Evolutionary conservation across 805 yeast species (phyloP).

Genomic region (Saccharomycopsis selenospora): DNA sequence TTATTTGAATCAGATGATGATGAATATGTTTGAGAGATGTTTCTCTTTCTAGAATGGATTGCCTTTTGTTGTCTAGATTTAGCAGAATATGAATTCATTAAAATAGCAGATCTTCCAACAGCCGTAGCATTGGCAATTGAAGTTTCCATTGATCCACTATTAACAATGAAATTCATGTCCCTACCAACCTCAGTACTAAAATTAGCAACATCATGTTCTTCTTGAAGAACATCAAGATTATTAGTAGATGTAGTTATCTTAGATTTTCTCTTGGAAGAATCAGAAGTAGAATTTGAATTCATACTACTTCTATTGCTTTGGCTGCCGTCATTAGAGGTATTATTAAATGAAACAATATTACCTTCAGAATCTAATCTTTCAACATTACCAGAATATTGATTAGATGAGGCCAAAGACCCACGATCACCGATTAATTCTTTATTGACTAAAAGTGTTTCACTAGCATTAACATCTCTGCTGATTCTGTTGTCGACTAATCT

Average conservation of each 20-base stretch:
- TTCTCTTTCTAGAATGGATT: conserved; percentile 17
- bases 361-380: conserved; percentile 18
- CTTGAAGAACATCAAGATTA: conserved; percentile 13
- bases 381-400: conserved; percentile 15
- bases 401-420: background rate
- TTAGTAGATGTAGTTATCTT: conserved; percentile 6
- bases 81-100: conserved; percentile 10
- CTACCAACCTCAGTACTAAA: conserved; percentile 14
- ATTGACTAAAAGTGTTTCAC: background rate
- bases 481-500: conserved; percentile 59
- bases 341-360: conserved; percentile 7
- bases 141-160: background rate
- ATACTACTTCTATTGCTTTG: conserved; percentile 7
- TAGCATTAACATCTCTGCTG: conserved; percentile 26
- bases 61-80: conserved; percentile 17
- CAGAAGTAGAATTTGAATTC: conserved; percentile 3
- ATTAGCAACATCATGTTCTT: conserved; percentile 10
- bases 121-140: background rate
- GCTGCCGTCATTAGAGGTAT: background rate
- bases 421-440: background rate
- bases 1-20: conserved; percentile 7
- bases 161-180: background rate
- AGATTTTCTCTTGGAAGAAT: conserved; percentile 10
- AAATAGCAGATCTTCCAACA: background rate
- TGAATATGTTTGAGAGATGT: conserved; percentile 14